phyloP scores from a whole-genome alignment of 2,329 filamentous ascomycete genomes.

The Pseudofabraea citricarpa region DNA sequence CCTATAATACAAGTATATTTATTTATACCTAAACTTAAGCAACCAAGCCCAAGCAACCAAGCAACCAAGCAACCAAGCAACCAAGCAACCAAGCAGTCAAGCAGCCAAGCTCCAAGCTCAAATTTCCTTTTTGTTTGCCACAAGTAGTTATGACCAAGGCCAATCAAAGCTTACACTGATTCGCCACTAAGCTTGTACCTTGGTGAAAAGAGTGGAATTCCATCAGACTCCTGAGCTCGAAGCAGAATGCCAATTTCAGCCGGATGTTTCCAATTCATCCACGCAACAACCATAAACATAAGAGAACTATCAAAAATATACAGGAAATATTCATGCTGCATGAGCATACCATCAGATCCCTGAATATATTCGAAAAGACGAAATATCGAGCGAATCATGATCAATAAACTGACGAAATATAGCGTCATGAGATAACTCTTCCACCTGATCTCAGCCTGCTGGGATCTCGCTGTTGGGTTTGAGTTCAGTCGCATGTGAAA shows the following conservation, averaged over 20 bases:
- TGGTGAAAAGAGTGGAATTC: not conserved
- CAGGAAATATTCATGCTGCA: constrained; percentile 38
- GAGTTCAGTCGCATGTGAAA: constrained; percentile 14
- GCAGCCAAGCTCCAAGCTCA: not conserved
- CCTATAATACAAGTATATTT: too few species aligned
- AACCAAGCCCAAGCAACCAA: too few species aligned
- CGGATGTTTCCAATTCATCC: constrained; percentile 33
- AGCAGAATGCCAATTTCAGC: constrained; percentile 14
- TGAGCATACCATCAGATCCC: constrained; percentile 38
- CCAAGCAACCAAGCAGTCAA: too few species aligned
- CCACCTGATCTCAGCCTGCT: constrained; percentile 9
- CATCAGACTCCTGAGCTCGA: not conserved
- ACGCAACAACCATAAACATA: constrained; percentile 34
- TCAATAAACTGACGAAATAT: constrained; percentile 37
- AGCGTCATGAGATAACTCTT: constrained; percentile 33
- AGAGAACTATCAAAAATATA: constrained; percentile 42
- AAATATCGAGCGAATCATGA: constrained; percentile 43
- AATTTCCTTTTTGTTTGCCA: not conserved
- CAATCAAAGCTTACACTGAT: not conserved
- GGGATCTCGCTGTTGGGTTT: constrained; percentile 6
- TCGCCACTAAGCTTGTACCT: not conserved
- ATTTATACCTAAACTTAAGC: too few species aligned
- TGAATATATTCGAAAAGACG: constrained; percentile 42
- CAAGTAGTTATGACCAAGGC: not conserved
- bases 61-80: too few species aligned